A percentile compares a stretch with the other conserved stretches of the same genome.
phyloP scores from a whole-genome alignment of 139 green algal species.

The Coelastrella sp. region DNA sequence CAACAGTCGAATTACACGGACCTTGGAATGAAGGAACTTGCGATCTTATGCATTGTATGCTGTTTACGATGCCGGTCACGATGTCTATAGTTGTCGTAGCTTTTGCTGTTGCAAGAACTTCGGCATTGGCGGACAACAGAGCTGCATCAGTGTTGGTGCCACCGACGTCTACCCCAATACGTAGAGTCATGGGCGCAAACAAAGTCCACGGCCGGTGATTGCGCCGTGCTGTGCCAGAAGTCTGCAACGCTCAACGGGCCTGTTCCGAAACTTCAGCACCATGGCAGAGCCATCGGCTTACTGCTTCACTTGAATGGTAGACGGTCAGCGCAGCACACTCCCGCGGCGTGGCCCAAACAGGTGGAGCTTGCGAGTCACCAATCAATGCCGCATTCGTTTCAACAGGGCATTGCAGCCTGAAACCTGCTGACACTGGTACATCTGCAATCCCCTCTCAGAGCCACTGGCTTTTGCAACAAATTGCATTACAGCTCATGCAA shows the following conservation, averaged over 20 bases:
- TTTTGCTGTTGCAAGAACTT: conserved; percentile 14
- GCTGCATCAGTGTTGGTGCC: conserved; percentile 36
- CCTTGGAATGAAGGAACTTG: not conserved
- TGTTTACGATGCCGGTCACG: not conserved
- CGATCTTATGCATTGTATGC: not conserved
- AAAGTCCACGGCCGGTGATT: not conserved
- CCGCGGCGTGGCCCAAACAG: no score
- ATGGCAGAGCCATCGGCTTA: no score
- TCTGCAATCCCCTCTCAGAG: no score
- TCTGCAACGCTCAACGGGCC: not conserved
- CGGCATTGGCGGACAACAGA: not conserved
- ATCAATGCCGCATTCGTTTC: no score
- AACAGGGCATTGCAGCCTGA: no score
- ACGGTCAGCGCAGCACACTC: no score
- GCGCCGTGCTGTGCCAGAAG: not conserved
- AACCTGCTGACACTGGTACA: no score
- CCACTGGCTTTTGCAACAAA: no score
- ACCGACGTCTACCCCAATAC: conserved; percentile 21
- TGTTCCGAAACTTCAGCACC: no score
- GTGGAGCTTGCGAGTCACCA: no score
- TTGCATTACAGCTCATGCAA: no score
- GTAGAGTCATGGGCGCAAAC: not conserved
- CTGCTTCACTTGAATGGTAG: no score
- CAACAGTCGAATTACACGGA: not conserved
- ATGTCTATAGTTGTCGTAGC: not conserved